Conservation (phyloP, 2,329 filamentous ascomycete species). For the Ceratocystis alfenasii region DNA sequence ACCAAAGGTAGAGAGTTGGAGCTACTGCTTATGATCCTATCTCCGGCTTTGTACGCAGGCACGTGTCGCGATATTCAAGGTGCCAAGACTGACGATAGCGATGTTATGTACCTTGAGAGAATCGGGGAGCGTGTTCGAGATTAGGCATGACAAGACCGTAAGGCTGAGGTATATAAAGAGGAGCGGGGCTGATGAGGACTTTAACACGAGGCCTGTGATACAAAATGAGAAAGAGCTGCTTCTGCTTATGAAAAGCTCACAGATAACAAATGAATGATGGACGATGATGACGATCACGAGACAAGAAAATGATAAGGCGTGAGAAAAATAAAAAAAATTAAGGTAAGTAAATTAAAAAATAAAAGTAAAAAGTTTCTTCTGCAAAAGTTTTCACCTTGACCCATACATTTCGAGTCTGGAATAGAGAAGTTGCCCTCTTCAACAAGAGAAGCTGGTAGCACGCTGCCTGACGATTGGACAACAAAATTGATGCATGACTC, state of each 20-base stretch:
- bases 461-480: background rate
- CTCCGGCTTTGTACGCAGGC: background rate
- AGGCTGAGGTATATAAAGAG: no score
- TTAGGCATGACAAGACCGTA: no score
- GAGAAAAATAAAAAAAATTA: background rate
- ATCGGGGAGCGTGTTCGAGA: no score
- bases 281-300: background rate
- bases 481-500: background rate
- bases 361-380: background rate
- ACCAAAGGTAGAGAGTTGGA: background rate
- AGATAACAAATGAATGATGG: background rate
- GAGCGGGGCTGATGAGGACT: no score
- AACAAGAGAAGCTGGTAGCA: background rate
- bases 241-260: background rate
- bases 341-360: background rate
- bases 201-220: background rate
- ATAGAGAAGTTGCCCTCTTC: background rate
- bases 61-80: background rate
- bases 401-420: background rate
- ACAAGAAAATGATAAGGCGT: background rate
- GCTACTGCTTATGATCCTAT: background rate
- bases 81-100: background rate
- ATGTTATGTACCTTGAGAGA: background rate
- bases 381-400: background rate
- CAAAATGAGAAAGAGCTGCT: background rate